A percentile compares a stretch with the other conserved stretches of the same genome.
These are phyloP conservation scores for Pisolithus tinctorius DNA, from an alignment of 768 basidiomycete species.

Conservation along the genomic window DNA sequence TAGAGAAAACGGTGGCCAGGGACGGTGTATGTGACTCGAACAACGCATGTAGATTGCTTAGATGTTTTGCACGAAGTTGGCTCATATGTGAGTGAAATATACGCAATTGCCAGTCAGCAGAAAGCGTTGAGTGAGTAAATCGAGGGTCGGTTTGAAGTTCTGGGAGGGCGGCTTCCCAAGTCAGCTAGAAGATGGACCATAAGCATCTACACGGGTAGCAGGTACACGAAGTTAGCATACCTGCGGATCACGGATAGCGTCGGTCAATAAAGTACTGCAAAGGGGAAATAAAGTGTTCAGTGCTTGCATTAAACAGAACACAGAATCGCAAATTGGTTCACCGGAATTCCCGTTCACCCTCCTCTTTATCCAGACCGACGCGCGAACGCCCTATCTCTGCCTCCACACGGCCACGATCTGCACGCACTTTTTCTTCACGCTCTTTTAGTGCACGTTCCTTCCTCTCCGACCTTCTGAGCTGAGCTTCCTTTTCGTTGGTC, in stretches of 20 bases:
- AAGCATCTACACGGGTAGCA: constrained; percentile 25
- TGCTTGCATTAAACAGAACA: constrained; percentile 25
- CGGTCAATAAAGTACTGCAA: constrained; percentile 70
- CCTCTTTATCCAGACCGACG: constrained; percentile 64
- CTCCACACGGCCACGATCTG: constrained; percentile 61
- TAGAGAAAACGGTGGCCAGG: constrained; percentile 58
- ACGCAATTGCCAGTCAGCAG: constrained; percentile 57
- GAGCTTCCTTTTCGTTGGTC: constrained; percentile 18
- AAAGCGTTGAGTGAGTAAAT: constrained; percentile 66
- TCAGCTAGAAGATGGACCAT: constrained; percentile 42
- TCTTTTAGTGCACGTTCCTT: constrained; percentile 76
- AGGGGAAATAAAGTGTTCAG: constrained; percentile 32
- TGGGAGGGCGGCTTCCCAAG: constrained; percentile 64
- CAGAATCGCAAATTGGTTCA: constrained; percentile 37
- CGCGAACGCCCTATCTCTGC: constrained; percentile 69
- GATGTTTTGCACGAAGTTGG: constrained; percentile 64
- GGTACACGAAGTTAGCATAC: constrained; percentile 42
- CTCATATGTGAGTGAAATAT: constrained; percentile 73
- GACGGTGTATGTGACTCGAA: constrained; percentile 65
- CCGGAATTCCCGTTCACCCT: constrained; percentile 80
- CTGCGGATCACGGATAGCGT: constrained; percentile 88
- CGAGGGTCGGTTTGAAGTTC: constrained; percentile 75
- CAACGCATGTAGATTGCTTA: constrained; percentile 55
- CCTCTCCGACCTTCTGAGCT: constrained; percentile 47
- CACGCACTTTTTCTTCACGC: constrained; percentile 72